Percentiles rank a stretch among this genome's conserved stretches.
Evolutionary conservation across 495 filamentous ascomycete genomes (phyloP).

Genomic region (Talaromyces trachyspermus): DNA sequence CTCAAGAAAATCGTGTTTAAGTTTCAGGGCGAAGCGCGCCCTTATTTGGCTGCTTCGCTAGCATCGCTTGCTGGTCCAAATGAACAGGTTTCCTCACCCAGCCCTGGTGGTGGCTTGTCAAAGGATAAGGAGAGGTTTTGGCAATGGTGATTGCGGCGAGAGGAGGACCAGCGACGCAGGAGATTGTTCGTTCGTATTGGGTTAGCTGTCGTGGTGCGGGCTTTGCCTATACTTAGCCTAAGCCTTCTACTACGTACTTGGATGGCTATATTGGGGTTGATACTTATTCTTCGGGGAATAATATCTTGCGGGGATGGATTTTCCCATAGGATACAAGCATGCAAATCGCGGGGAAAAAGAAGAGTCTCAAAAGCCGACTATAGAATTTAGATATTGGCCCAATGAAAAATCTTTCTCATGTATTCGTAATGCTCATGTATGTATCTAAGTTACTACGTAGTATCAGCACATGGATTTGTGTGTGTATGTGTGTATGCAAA

Average conservation of each 20-base stretch:
- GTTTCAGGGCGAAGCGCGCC: constrained; percentile 57
- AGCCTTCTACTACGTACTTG: neutral
- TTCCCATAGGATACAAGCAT: neutral
- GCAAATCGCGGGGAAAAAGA: neutral
- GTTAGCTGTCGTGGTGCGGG: constrained; percentile 59
- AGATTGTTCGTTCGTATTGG: constrained; percentile 62
- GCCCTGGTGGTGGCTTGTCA: constrained; percentile 13
- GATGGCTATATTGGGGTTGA: neutral
- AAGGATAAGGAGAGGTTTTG: constrained; percentile 32
- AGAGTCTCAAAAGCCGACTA: neutral
- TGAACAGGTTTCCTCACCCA: constrained; percentile 34
- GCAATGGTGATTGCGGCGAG: constrained; percentile 45
- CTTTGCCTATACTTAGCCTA: constrained; percentile 48
- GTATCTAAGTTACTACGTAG: neutral
- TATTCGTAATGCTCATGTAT: neutral
- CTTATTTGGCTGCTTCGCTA: constrained; percentile 52
- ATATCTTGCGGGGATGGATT: neutral
- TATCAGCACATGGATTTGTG: neutral
- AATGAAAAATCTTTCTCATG: neutral
- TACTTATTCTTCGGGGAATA: neutral
- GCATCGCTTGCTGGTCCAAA: constrained; percentile 45
- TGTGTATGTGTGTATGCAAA: neutral
- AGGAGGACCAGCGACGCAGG: constrained; percentile 50
- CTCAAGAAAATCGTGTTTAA: constrained; percentile 67
- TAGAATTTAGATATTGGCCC: neutral